Base-by-base conservation (phyloP, 75 land plant species). In the Pinus taeda region DNA sequence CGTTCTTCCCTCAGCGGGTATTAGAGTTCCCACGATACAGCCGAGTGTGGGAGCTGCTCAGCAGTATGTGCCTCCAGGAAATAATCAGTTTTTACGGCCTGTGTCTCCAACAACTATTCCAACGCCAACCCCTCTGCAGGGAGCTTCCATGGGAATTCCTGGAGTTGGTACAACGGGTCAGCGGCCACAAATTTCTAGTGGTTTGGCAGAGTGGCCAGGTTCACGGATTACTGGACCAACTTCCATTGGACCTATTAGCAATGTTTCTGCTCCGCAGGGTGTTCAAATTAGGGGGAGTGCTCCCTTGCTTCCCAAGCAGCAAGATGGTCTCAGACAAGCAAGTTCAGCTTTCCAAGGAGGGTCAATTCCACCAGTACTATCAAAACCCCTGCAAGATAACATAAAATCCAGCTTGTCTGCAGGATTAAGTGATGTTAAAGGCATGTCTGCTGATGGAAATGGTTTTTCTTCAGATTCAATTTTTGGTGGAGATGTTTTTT, bases 401-500 rank as follows among this genome's bases (percentile, higher is more conserved):
- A 57, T 42, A 30, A 56, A 77, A 57, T 17, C 81, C 39, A 17
- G 62, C 58, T 73, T 55, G 74, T 72, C 63, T 42, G 65, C 29
- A 67, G 61, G 58, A 71, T 61, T 13, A 81, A 70, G 83, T 69
- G 80, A 78, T 77, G 39, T 65, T 15, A 82, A 80, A 75, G 57
- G 71, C 8, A 37, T 57, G 13, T 77, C 72, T 55, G 74, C 49
- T 59, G 74, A 85, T 60, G 82, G 83, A 15, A 88, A 85, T 83
- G 83, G 87, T 59, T 74, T 79, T 69, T 77, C 80, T 62, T 77
- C 82, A 26, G 76, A 61, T 37, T 77, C 82, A 30, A 22, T 72
- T 63, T 85, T 89, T 79, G 89, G 90, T 74, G 89, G 91, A 21
- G 93, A 87, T 82, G 84, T 85, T 12, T 87, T 87, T 69, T 83